A percentile compares a stretch with the other conserved stretches of the same genome.
Conservation (phyloP, 2,329 filamentous ascomycete species). For the Colletotrichum aenigma region DNA sequence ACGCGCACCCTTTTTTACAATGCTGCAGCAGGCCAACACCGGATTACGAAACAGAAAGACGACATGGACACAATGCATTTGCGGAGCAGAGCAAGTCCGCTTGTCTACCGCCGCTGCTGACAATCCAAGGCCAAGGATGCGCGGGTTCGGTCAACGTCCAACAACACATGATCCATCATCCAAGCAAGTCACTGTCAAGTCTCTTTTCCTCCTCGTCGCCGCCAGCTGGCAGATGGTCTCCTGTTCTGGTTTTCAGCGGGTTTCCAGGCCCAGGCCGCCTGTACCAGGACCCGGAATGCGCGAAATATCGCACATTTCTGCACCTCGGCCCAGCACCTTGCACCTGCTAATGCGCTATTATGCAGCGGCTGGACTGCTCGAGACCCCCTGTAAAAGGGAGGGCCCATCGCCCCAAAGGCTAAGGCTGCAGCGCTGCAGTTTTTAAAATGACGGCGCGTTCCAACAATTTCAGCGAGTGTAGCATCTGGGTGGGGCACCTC, state of each 20-base stretch:
- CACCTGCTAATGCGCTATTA: neutral
- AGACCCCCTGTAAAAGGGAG: neutral
- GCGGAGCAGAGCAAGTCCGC: neutral
- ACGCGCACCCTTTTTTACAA: neutral
- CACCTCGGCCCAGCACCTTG: neutral
- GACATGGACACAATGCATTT: neutral
- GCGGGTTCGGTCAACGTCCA: neutral
- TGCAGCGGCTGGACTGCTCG: neutral
- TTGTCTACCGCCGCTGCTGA: neutral
- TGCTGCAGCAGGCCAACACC: neutral
- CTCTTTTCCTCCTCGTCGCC: neutral
- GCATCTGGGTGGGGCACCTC: neutral
- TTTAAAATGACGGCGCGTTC: slow-evolving; percentile 10
- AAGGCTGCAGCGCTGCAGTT: neutral
- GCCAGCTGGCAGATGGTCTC: neutral
- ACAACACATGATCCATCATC: neutral
- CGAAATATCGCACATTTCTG: neutral
- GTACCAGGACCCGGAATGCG: neutral
- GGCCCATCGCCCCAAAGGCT: neutral
- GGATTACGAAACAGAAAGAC: neutral
- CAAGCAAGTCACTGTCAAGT: neutral
- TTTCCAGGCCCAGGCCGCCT: neutral
- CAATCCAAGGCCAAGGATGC: neutral
- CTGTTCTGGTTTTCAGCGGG: neutral
- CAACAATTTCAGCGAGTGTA: slow-evolving; percentile 18